Evolutionary conservation across 2,329 filamentous ascomycete species (phyloP).

Genomic region (Leptographium procerum): DNA sequence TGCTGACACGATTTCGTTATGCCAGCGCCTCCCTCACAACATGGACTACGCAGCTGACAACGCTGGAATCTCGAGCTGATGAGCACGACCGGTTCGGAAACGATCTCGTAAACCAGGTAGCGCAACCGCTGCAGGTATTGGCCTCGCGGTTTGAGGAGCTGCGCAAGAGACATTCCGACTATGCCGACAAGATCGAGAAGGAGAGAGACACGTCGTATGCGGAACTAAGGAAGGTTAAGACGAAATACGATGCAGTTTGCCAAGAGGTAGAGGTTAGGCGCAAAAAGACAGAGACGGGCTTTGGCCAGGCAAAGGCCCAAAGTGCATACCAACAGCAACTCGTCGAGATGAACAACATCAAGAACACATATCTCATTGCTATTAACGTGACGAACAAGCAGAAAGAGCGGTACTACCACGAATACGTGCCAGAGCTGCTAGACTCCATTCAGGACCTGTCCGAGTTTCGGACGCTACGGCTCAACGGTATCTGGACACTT

Average conservation of each 20-base stretch:
- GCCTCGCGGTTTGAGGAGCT: constrained; percentile 75
- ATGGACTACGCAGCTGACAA: constrained; percentile 88
- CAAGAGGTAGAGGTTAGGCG: constrained; percentile 90
- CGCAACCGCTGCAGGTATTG: constrained; percentile 73
- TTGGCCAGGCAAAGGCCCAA: constrained; percentile 88
- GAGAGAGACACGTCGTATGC: constrained; percentile 76
- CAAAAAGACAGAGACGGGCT: constrained; percentile 91
- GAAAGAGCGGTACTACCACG: constrained; percentile 94
- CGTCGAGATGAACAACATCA: constrained; percentile 91
- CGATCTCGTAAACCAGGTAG: constrained; percentile 68
- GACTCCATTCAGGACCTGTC: constrained; percentile 90
- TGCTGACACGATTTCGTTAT: not conserved
- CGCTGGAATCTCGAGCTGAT: constrained; percentile 73
- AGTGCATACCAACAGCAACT: constrained; percentile 86
- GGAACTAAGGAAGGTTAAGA: constrained; percentile 82
- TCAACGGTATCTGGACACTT: constrained; percentile 77
- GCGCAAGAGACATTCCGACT: constrained; percentile 82
- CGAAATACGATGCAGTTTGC: constrained; percentile 83
- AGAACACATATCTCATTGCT: constrained; percentile 93
- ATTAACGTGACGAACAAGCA: constrained; percentile 97
- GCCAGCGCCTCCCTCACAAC: constrained; percentile 83
- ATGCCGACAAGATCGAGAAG: constrained; percentile 76
- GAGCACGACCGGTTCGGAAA: constrained; percentile 81
- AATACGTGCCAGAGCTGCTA: constrained; percentile 87
- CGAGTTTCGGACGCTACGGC: constrained; percentile 71